Percentiles rank a stretch among this genome's conserved stretches.
phyloP scores from a whole-genome alignment of 352 stramenopile species.

The Globisporangium iwayamae region DNA sequence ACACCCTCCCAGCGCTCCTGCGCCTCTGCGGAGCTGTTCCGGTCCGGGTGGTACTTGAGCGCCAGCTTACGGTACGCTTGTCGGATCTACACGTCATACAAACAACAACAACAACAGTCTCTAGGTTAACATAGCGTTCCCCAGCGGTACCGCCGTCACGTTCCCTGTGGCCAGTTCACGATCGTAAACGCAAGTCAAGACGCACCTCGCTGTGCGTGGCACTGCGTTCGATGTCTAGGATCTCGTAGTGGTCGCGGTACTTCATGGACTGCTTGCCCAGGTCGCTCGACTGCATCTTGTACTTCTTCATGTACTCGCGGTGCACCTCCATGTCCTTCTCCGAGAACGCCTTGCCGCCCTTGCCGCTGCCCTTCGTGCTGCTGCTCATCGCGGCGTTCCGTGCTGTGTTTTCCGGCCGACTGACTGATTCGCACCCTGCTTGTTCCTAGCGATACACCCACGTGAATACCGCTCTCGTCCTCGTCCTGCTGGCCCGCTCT shows the following conservation, averaged over 20 bases:
- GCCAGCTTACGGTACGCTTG: slow-evolving; percentile 86
- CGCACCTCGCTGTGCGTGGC: slow-evolving; percentile 67
- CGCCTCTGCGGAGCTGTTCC: slow-evolving; percentile 82
- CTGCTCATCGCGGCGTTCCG: slow-evolving; percentile 5
- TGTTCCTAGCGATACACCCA: too few relatives aligned
- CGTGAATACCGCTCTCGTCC: neutral
- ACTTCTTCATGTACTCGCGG: slow-evolving; percentile 88
- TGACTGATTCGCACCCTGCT: neutral
- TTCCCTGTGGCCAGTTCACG: neutral
- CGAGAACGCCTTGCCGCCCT: slow-evolving; percentile 27
- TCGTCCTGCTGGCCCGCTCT: neutral
- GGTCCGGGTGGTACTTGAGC: slow-evolving; percentile 87
- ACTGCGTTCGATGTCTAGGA: slow-evolving; percentile 50
- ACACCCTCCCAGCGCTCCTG: slow-evolving; percentile 77
- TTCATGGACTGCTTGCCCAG: slow-evolving; percentile 47
- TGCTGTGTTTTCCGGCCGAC: neutral
- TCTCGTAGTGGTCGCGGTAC: slow-evolving; percentile 82
- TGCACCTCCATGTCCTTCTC: slow-evolving; percentile 82
- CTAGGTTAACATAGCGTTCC: slow-evolving; percentile 1
- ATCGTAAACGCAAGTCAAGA: neutral
- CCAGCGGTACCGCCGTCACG: neutral
- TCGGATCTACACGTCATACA: slow-evolving; percentile 78
- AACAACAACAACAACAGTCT: slow-evolving; percentile 3
- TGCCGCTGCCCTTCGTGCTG: slow-evolving; percentile 10
- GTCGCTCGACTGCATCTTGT: slow-evolving; percentile 77